Conservation (phyloP, 805 yeast genomes). For the Yueomyces sinensis region DNA sequence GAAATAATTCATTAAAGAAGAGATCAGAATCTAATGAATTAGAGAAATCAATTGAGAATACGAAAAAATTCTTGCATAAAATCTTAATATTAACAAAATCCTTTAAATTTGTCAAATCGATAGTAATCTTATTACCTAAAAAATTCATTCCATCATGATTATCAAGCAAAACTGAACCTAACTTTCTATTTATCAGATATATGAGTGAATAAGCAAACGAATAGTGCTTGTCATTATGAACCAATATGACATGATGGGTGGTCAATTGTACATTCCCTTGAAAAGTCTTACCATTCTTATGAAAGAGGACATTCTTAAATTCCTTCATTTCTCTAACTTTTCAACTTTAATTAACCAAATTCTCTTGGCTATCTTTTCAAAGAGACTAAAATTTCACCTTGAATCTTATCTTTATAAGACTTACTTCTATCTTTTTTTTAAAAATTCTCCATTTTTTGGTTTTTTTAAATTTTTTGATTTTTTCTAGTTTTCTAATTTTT, state of each 20-base stretch:
- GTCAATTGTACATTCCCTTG: constrained; percentile 56
- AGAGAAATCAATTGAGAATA: constrained; percentile 64
- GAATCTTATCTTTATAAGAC: too few relatives aligned
- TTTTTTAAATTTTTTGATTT: too few relatives aligned
- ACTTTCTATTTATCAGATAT: neutral
- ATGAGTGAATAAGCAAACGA: constrained; percentile 91
- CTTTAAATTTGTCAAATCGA: constrained; percentile 11
- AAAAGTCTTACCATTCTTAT: constrained; percentile 42
- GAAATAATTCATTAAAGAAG: too few relatives aligned
- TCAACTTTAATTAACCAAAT: too few relatives aligned
- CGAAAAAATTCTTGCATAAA: constrained; percentile 76
- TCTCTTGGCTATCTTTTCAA: too few relatives aligned
- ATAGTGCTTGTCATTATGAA: constrained; percentile 40
- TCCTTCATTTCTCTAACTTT: too few relatives aligned
- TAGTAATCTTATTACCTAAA: constrained; percentile 1
- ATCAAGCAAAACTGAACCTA: neutral
- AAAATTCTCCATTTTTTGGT: too few relatives aligned
- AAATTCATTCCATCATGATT: too few relatives aligned
- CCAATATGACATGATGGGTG: constrained; percentile 65
- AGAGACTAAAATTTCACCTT: too few relatives aligned
- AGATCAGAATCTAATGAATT: too few relatives aligned
- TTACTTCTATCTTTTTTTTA: too few relatives aligned
- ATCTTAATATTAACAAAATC: constrained; percentile 46
- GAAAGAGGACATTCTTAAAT: constrained; percentile 37
- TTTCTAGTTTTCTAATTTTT: too few relatives aligned